These are phyloP conservation scores for Pythium periplocum DNA, from an alignment of 352 stramenopile genomes.

Conservation along the genomic window DNA sequence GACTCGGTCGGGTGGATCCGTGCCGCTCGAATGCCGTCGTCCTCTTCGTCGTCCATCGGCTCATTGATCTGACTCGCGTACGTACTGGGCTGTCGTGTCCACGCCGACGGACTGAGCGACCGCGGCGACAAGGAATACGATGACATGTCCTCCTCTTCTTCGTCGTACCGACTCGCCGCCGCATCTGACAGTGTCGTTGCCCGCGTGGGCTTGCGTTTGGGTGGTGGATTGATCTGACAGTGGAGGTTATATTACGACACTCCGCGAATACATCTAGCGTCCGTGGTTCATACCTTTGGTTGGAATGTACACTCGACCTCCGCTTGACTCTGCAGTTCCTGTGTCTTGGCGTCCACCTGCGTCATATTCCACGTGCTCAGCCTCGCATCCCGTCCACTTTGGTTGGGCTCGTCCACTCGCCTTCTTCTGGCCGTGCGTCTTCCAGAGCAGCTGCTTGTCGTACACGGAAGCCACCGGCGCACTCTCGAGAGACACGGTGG, in stretches of 20 bases:
- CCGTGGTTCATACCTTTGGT: not conserved
- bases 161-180: too few relatives aligned
- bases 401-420: conserved; percentile 4
- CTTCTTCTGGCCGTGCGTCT: conserved; percentile 41
- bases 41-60: not conserved
- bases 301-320: conserved; percentile 25
- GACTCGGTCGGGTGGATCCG: conserved; percentile 41
- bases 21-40: not conserved
- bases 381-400: not conserved
- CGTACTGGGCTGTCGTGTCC: too few relatives aligned
- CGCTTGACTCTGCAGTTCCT: conserved; percentile 25
- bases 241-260: too few relatives aligned
- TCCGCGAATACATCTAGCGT: too few relatives aligned
- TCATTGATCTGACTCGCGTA: too few relatives aligned
- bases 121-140: too few relatives aligned
- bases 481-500: not conserved
- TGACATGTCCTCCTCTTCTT: too few relatives aligned
- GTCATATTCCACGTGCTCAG: not conserved
- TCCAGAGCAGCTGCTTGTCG: conserved; percentile 55
- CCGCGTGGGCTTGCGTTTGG: too few relatives aligned
- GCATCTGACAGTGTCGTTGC: too few relatives aligned
- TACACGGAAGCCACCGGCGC: conserved; percentile 18
- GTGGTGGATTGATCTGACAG: too few relatives aligned
- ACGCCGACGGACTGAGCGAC: too few relatives aligned
- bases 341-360: conserved; percentile 31